Evolutionary conservation across 257 asterid species (phyloP), one percentile per base, ranked within the genome.

Genomic region (Rubia yunnanensis): DNA sequence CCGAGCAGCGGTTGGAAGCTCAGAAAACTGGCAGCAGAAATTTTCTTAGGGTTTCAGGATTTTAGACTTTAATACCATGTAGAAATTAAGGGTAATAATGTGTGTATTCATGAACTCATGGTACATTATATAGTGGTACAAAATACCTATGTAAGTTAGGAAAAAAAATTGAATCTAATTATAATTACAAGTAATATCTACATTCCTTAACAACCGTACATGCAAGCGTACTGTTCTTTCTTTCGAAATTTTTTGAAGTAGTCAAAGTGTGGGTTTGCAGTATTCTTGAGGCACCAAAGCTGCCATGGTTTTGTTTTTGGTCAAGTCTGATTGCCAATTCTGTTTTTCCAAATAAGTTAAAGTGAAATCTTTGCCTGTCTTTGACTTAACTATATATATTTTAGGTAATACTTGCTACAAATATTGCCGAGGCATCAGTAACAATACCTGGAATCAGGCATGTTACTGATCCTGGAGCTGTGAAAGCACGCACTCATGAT

Each of bases 381-480:
- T 22, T 41, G n/a, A 70, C 22, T 11, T 23, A 28, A 3, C 55
- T 76, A 22, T 70, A 62, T 80, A 55, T 63, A 28, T 69, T 72
- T 61, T 73, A 92, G 99, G 91, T 92, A 35, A 86, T 92, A 75
- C 78, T 92, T 77, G 96, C 97, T 11, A 92, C 99, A 68, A 92
- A 92, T 81, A 92, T 92, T 79, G 99, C 99, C 57, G 99, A 94
- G 81, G 88, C 99, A 60, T 94, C 99, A 9, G 92, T 94, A 66
- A 94, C 99, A 67, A 94, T 94, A 76, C 97, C 99, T 77, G 99
- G 99, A 70, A 90, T 94, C 77, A 94, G 81, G 84, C 89, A 89
- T 72, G 97, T 94, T 31, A 82, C 89, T 74, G 99, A 94, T 82
- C 97, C 99, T 49, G 99, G 99, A 68, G 79, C 89, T 83, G 99